Percentiles rank a stretch among this genome's conserved stretches.
Conservation (phyloP, 176 grass and related monocot genomes). For the Rhynchospora breviuscula region DNA sequence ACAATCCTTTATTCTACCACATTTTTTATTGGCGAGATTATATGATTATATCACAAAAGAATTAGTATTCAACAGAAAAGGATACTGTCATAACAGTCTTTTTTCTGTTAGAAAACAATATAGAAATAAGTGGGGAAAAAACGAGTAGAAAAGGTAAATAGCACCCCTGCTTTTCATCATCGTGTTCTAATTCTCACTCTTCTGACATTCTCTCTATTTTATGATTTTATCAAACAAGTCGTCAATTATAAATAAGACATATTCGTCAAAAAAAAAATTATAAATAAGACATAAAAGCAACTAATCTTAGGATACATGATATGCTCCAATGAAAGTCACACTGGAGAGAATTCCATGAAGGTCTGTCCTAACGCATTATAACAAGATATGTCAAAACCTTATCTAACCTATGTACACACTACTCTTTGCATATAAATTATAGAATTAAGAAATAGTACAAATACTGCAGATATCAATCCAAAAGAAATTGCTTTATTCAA, state of each 20-base stretch:
- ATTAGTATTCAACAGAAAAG: too few species aligned
- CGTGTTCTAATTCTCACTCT: not conserved
- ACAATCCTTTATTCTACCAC: too few species aligned
- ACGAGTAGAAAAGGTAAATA: too few species aligned
- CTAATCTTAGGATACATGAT: not conserved
- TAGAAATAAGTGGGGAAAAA: too few species aligned
- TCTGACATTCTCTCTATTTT: not conserved
- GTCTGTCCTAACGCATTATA: not conserved
- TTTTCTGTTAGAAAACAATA: too few species aligned
- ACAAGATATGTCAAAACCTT: not conserved
- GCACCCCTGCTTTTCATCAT: not conserved
- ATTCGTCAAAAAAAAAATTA: too few species aligned
- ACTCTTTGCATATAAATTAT: constrained; percentile 7
- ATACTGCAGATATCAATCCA: not conserved
- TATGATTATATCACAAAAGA: too few species aligned
- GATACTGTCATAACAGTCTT: too few species aligned
- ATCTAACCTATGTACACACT: constrained; percentile 9
- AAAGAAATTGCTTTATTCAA: constrained; percentile 1
- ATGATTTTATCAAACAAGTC: not conserved
- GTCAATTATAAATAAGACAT: not conserved
- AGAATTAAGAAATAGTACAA: not conserved
- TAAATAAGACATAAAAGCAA: not conserved
- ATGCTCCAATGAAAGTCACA: not conserved
- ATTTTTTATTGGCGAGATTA: too few species aligned
- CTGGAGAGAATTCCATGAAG: not conserved